Base-by-base conservation (phyloP, 306 rosid species). In the Lathyrus aphaca region DNA sequence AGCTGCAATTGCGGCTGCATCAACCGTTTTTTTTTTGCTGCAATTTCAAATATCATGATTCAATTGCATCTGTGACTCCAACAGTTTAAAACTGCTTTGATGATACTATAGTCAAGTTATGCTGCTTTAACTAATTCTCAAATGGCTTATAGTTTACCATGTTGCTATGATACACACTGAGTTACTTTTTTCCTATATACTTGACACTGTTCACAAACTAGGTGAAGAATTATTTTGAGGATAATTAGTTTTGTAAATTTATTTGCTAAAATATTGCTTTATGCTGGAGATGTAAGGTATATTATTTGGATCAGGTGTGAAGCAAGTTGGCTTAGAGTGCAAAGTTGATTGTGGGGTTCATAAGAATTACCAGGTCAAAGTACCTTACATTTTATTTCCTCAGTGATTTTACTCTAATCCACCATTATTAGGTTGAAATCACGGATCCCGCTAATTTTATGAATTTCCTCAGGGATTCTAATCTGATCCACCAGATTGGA, bases 41-140 rank as follows among this genome's bases (percentile, higher is more conserved):
- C 65, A 32, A 4, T 59, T 30, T 32, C 25, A 17, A 59, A 7
- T 10, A 37, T 37, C 15, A 38, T 5, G 14, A 10, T 3, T 2
- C 11, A 38, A 60, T 59, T 37, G 42, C 44, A 32, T 10, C 44
- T 12, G 3, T 6, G 14, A 58, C 14, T 32, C n/a, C 3, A 32
- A 5, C 32, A 19, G 25, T 53, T 53, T 53, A 21, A 53, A 53
- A 53, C 32, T 53, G 59, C 66, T 51, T 58, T 35, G 16, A 15
- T 50, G 75, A 60, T 73, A 15, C 38, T 46, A 6, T 60, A 61
- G 15, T 9, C 46, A 23, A 53, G 68, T 68, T 61, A 2, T 54
- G 68, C 63, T 68, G 72, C 17, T 32, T 35, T 7, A 35, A 35
- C 10, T 35, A 7, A 6, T 35, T 35, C 39, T 35, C 39, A 35